Evolutionary conservation across 192 early-diverging fungal species (phyloP).

Genomic region (Coemansia sp.): DNA sequence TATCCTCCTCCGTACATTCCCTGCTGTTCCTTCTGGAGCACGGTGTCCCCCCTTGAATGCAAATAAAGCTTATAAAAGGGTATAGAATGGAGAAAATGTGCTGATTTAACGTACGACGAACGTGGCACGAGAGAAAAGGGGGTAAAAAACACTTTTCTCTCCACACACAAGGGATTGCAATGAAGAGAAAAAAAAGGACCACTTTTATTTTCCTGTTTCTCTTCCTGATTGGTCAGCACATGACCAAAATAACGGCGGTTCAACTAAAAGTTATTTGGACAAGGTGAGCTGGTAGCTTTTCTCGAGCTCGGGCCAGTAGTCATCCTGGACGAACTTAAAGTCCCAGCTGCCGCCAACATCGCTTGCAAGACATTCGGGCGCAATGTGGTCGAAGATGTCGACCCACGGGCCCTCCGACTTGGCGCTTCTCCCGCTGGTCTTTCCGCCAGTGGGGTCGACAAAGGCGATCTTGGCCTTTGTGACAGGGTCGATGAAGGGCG

Average conservation of each 20-base stretch:
- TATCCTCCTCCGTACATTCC: not conserved
- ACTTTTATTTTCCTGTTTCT: too few species aligned
- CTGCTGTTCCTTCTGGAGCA: not conserved
- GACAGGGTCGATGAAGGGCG: constrained; percentile 89
- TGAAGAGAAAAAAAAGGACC: constrained; percentile 1
- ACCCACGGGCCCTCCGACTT: constrained; percentile 37
- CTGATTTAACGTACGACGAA: too few species aligned
- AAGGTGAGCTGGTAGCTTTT: constrained; percentile 15
- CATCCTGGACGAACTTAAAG: constrained; percentile 67
- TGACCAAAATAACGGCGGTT: not conserved
- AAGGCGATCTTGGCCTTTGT: constrained; percentile 86
- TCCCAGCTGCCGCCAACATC: constrained; percentile 71
- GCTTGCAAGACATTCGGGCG: constrained; percentile 52
- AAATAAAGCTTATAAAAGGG: not conserved
- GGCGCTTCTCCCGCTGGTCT: not conserved
- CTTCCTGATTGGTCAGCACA: constrained; percentile 12
- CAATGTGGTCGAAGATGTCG: constrained; percentile 30
- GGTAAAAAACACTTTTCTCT: not conserved
- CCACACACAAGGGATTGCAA: not conserved
- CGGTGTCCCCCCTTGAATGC: not conserved
- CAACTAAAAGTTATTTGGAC: not conserved
- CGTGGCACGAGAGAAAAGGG: not conserved
- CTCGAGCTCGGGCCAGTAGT: constrained; percentile 66
- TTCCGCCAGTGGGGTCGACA: constrained; percentile 63
- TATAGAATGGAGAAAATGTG: not conserved